Base-by-base conservation (phyloP, 257 asterid species). In the Jacaranda copaia region DNA sequence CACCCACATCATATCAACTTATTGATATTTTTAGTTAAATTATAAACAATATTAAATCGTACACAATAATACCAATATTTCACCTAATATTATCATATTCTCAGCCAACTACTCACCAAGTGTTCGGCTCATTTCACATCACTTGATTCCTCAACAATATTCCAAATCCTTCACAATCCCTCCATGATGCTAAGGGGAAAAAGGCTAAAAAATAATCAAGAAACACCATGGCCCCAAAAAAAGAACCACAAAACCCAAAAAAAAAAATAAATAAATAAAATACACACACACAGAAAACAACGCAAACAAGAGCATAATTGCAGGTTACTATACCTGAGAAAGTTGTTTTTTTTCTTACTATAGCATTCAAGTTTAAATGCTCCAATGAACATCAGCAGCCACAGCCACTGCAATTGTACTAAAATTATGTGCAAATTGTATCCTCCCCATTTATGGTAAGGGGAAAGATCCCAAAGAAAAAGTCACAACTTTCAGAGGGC, bases 391-490 rank as follows among this genome's bases (percentile, higher is more conserved):
- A 55, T 62, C 40, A 64, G 42, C 61, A 43, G 10, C 6, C 16
- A 25, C 6, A 45, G 52, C 60, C 14, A 56, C 25, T 55, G 45
- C 5, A 53, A 74, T 20, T 72, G 73, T 53, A 68, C 52, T 12
- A 46, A 9, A 16, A n/a, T 73, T 40, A 64, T 76, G 77, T 69
- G 79, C 81, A 59, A 75, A 76, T 19, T 70, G 80, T 81, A 42
- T 13, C 74, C 73, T 36, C 65, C 69, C 60, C 45, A 63, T 35
- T 62, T 15, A 57, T 43, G 49, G 70, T 10, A 32, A 66, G 15
- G 35, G 64, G 13, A 52, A 62, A 68, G 38, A 25, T 25, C 52
- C 46, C 58, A 73, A 62, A 25, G 52, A 18, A 32, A 70, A 32
- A 61, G 74, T 45, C 65, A 76, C 36, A 78, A 42, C 53, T 61